A percentile compares a stretch with the other conserved stretches of the same genome.
Conservation (phyloP, 257 asterid genomes). For the Rauvolfia tetraphylla region DNA sequence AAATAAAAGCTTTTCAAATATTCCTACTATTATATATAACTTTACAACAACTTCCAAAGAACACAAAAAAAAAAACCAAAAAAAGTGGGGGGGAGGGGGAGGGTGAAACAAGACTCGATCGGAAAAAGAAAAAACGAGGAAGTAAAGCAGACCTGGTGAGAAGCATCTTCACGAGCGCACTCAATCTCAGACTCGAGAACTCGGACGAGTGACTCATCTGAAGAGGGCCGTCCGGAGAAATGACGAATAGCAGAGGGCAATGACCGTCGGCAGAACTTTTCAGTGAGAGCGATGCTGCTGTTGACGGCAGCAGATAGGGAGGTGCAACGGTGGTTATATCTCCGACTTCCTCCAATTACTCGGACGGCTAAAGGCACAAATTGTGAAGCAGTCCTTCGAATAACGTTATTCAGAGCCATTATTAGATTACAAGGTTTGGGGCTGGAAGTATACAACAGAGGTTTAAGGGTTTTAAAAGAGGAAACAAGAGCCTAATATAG, state of each 20-base stretch:
- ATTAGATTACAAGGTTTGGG: not conserved
- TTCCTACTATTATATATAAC: not conserved
- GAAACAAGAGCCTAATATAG: not conserved
- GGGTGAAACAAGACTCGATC: not conserved
- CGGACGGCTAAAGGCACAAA: constrained; percentile 48
- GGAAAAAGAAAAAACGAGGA: not conserved
- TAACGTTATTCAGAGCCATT: constrained; percentile 47
- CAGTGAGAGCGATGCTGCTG: constrained; percentile 17
- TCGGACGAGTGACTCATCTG: constrained; percentile 52
- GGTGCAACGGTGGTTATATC: constrained; percentile 35
- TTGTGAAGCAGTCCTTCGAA: constrained; percentile 52
- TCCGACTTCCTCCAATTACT: constrained; percentile 37
- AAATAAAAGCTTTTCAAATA: not conserved
- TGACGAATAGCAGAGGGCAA: constrained; percentile 39
- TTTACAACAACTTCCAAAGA: not conserved
- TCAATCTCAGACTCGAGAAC: constrained; percentile 53
- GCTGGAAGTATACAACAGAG: constrained; percentile 3
- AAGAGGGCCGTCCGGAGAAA: constrained; percentile 38
- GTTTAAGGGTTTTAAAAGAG: not conserved
- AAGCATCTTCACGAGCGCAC: constrained; percentile 41
- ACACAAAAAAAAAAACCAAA: not conserved
- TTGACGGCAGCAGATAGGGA: constrained; percentile 40
- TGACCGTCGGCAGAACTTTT: constrained; percentile 27
- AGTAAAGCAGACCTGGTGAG: constrained; percentile 1
- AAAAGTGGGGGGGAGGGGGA: no score